phyloP scores from a whole-genome alignment of 441 rosid species.

The California macrophylla region DNA sequence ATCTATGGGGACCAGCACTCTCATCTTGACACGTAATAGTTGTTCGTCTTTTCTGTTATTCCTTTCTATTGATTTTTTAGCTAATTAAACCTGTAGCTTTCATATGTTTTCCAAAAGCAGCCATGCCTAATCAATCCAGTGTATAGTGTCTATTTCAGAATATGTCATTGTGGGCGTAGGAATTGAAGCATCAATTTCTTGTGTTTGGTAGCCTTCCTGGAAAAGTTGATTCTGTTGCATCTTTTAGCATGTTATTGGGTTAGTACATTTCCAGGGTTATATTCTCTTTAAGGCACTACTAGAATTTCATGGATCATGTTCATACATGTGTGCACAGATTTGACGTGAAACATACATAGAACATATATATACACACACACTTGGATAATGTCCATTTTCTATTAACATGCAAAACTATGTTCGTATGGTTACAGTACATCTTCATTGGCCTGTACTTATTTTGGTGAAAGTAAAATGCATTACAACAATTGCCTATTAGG shows the following conservation, averaged over 20 bases:
- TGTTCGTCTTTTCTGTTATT: neutral
- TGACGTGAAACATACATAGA: neutral
- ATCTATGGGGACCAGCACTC: slow-evolving; percentile 6
- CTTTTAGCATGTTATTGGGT: neutral
- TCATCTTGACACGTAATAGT: slow-evolving; percentile 1
- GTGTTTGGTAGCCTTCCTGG: slow-evolving; percentile 4
- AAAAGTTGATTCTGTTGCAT: neutral
- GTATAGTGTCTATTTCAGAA: slow-evolving; percentile 4
- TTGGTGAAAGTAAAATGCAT: neutral
- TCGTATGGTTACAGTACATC: neutral
- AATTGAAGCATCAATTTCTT: neutral
- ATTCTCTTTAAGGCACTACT: neutral
- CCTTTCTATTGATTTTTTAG: neutral
- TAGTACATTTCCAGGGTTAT: neutral
- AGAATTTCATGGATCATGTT: neutral
- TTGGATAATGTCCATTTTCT: neutral
- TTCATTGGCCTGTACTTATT: neutral
- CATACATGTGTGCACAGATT: neutral
- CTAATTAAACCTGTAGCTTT: slow-evolving; percentile 4
- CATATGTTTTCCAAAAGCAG: neutral
- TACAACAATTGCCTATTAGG: neutral
- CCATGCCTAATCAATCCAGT: slow-evolving; percentile 3
- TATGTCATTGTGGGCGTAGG: slow-evolving; percentile 1
- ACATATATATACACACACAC: neutral
- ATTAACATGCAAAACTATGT: neutral